Evolutionary conservation across 2,329 filamentous ascomycete genomes (phyloP).

Genomic region (Penicillium brevicompactum): DNA sequence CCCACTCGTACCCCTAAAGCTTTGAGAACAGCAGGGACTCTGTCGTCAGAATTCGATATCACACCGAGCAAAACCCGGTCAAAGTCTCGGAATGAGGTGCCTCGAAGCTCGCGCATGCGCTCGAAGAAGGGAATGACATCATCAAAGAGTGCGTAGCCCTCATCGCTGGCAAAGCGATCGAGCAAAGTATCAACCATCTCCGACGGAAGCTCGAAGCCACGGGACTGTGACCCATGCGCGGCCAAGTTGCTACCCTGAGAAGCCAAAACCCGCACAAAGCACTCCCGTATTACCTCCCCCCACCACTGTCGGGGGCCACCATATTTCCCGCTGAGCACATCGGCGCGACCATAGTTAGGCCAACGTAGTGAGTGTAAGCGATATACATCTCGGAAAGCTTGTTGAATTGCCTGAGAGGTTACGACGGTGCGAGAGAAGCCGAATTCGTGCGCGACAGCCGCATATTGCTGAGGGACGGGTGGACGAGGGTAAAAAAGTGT

Average conservation of each 20-base stretch:
- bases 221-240: not conserved
- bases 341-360: constrained; percentile 49
- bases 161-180: constrained; percentile 41
- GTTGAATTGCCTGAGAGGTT: constrained; percentile 30
- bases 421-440: constrained; percentile 32
- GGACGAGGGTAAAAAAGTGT: constrained; percentile 47
- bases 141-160: constrained; percentile 44
- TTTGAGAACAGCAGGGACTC: constrained; percentile 42
- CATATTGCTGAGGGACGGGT: constrained; percentile 45
- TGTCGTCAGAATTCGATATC: constrained; percentile 51
- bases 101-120: constrained; percentile 26
- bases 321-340: constrained; percentile 37
- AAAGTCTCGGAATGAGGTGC: constrained; percentile 20
- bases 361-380: constrained; percentile 32
- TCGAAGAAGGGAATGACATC: constrained; percentile 43
- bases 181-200: constrained; percentile 39
- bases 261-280: constrained; percentile 34
- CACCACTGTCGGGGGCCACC: constrained; percentile 48
- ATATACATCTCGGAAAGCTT: constrained; percentile 41
- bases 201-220: constrained; percentile 30
- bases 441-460: constrained; percentile 39
- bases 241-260: not conserved
- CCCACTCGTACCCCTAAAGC: constrained; percentile 44
- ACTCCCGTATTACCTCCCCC: constrained; percentile 43
- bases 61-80: constrained; percentile 45